These are phyloP conservation scores for Malus hybrid DNA, from an alignment of 331 rosid species.

Conservation along the genomic window DNA sequence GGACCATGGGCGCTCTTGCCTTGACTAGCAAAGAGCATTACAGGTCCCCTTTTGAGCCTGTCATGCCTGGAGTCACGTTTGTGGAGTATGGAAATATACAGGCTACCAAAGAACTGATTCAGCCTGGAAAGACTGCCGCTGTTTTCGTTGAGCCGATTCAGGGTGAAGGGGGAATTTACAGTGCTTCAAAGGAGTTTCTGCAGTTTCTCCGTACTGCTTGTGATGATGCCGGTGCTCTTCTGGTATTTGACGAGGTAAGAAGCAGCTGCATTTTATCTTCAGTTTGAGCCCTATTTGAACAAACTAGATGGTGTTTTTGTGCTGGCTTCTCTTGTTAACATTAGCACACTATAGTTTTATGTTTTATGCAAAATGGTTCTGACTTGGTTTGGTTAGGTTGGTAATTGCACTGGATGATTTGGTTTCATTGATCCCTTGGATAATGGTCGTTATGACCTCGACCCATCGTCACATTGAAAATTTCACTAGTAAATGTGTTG, in stretches of 20 bases:
- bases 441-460: not conserved
- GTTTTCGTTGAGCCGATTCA: slow-evolving; percentile 90
- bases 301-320: not conserved
- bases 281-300: not conserved
- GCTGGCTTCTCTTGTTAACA: not conserved
- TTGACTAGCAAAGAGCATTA: slow-evolving; percentile 87
- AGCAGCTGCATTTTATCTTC: not conserved
- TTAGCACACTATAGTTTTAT: not conserved
- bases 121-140: slow-evolving; percentile 55
- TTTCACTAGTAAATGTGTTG: not conserved
- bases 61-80: slow-evolving; percentile 87
- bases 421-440: not conserved
- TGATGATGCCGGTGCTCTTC: slow-evolving; percentile 71
- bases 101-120: slow-evolving; percentile 53
- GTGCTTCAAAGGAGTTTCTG: slow-evolving; percentile 78
- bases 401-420: not conserved
- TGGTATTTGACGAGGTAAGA: slow-evolving; percentile 83
- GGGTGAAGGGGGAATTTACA: slow-evolving; percentile 85
- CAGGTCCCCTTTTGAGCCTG: slow-evolving; percentile 84
- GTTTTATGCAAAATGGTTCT: not conserved
- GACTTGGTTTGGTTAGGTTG: not conserved
- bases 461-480: not conserved
- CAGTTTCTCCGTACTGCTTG: slow-evolving; percentile 61
- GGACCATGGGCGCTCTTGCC: slow-evolving; percentile 89
- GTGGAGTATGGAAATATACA: slow-evolving; percentile 66